Evolutionary conservation across 164 flowering plant species (phyloP), one percentile per base, ranked within the genome.

Genomic region (Nymphaea colorata): DNA sequence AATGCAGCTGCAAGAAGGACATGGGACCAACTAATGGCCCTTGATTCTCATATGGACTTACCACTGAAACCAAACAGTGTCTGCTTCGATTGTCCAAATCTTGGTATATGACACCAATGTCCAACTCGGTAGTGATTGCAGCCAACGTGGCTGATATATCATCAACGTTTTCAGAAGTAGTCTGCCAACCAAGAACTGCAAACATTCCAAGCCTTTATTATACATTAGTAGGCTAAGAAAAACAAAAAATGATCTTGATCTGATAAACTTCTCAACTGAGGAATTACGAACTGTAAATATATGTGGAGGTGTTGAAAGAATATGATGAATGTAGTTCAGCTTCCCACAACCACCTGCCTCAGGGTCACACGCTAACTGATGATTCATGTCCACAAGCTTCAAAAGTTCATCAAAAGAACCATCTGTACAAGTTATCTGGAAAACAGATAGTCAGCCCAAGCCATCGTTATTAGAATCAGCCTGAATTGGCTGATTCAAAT

Each of bases 101-200:
- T 17, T 85, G 94, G 73, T 90, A 95, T 64, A 88, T 82, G 72
- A 84, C 82, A 69, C 96, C 82, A 69, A 95, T 78, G 76, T 95
- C 98, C 69, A 95, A 76, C 70, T 87, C 90, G 42, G 91, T 82
- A 65, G 77, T 73, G 59, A 95, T 74, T 44, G 96, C 91, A 63
- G 87, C 83, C 76, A 95, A 72, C 65, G 99, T 95, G 43, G 93
- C 98, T 70, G 70, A 73, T 79, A 95, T 95, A 81, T 92, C 98
- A 43, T 81, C 89, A 61, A 74, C 81, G 75, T 76, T 83, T 77
- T 95, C 99, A 71, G 86, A 78, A 41, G 96, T 92, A 69, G 86
- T 87, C 77, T 95, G 99, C 99, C 98, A 95, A 62, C 99, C 99
- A 64, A 95, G 73, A 79, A 95, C 99, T 95, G 86, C 80, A 85